Conservation (phyloP, 2,329 filamentous ascomycete genomes). For the Aspergillus costaricaensis region DNA sequence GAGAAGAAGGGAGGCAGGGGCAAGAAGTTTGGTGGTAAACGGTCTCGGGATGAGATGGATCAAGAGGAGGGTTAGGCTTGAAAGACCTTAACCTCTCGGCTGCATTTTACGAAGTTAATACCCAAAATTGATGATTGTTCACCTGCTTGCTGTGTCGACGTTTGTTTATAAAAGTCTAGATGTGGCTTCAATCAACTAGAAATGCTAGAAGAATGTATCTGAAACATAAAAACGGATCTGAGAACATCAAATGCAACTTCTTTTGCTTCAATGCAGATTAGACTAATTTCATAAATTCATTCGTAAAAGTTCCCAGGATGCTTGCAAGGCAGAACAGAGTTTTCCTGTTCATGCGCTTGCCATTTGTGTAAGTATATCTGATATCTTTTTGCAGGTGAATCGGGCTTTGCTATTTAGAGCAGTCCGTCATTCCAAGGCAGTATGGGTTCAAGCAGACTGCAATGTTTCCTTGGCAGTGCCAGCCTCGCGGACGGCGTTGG, state of each 20-base stretch:
- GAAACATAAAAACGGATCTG: background rate
- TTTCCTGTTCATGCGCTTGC: background rate
- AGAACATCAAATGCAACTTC: conserved; percentile 3
- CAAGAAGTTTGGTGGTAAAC: conserved; percentile 55
- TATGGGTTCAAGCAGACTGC: conserved; percentile 12
- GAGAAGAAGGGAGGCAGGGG: conserved; percentile 63
- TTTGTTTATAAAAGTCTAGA: background rate
- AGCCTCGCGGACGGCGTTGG: conserved; percentile 68
- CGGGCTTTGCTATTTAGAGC: background rate
- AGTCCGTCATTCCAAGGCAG: background rate
- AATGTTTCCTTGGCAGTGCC: conserved; percentile 34
- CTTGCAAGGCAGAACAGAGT: background rate
- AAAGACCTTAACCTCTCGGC: background rate
- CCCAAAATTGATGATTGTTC: conserved; percentile 4
- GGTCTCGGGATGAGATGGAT: conserved; percentile 69
- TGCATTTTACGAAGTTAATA: conserved; percentile 1
- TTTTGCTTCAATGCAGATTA: conserved; percentile 8
- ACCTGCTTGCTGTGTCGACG: background rate
- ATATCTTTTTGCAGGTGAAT: background rate
- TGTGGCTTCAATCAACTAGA: background rate
- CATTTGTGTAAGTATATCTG: background rate
- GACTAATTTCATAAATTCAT: conserved; percentile 10
- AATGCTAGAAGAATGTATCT: background rate
- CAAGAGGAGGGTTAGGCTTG: conserved; percentile 64
- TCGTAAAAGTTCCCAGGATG: conserved; percentile 5